phyloP scores from a whole-genome alignment of 1,284 basidiomycete genomes.

The Pisolithus thermaeus region DNA sequence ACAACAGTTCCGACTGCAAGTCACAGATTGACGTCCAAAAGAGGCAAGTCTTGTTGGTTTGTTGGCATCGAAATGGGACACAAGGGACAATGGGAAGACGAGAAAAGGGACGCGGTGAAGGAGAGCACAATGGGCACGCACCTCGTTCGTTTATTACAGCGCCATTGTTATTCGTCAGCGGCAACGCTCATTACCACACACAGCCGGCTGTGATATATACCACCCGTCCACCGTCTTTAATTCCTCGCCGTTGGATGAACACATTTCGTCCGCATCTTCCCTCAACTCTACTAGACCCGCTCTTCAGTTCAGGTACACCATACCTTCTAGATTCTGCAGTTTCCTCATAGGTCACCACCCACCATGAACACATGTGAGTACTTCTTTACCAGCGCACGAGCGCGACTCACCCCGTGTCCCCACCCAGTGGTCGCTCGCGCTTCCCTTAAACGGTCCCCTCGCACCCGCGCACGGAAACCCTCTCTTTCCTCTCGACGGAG shows the following conservation, averaged over 20 bases:
- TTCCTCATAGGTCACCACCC: slow-evolving; percentile 4
- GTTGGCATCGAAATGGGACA: slow-evolving; percentile 4
- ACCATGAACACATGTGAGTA: slow-evolving; percentile 21
- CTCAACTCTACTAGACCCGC: background rate
- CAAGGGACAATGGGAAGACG: slow-evolving; percentile 20
- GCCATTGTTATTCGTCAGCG: slow-evolving; percentile 14
- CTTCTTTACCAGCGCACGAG: background rate
- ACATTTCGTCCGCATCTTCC: background rate
- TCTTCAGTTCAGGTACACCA: background rate
- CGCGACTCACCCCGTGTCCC: slow-evolving; percentile 1
- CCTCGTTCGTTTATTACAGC: background rate
- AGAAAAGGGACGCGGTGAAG: slow-evolving; percentile 20
- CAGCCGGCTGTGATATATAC: slow-evolving; percentile 15
- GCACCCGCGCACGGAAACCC: slow-evolving; percentile 18
- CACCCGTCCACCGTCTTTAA: background rate
- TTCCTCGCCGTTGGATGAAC: no score
- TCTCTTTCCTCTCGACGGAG: slow-evolving; percentile 10
- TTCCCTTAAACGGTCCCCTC: slow-evolving; percentile 23
- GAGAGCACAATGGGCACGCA: slow-evolving; percentile 5
- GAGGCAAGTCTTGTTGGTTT: slow-evolving; percentile 19
- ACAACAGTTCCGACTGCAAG: slow-evolving; percentile 14
- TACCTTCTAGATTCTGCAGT: background rate
- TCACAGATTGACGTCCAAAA: slow-evolving; percentile 13
- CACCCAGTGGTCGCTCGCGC: slow-evolving; percentile 19
- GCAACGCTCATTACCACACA: slow-evolving; percentile 7